Evolutionary conservation across 1,139 yeast species (phyloP).

Genomic region (Hemisphaericaspora lyxosophila): DNA sequence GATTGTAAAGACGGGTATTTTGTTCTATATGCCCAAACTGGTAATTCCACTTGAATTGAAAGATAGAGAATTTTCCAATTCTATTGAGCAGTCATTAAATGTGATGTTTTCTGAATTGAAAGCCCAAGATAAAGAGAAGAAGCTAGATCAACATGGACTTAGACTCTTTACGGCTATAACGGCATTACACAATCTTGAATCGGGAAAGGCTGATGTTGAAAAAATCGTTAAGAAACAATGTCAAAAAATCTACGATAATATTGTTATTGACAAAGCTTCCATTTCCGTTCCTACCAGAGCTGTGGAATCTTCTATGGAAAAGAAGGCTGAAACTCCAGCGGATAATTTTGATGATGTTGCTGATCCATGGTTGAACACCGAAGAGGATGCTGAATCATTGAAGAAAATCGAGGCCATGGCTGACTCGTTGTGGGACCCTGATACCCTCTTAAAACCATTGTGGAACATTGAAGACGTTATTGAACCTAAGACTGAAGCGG

Average conservation of each 20-base stretch:
- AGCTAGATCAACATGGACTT: not conserved
- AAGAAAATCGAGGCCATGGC: too few relatives aligned
- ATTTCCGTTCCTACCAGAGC: too few relatives aligned
- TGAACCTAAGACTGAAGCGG: too few relatives aligned
- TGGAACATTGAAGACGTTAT: too few relatives aligned
- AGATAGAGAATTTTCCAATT: not conserved
- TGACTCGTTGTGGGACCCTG: too few relatives aligned
- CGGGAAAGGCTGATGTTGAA: not conserved
- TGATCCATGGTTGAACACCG: too few relatives aligned
- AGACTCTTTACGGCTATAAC: not conserved
- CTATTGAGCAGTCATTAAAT: not conserved
- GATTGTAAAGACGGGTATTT: slow-evolving; percentile 32
- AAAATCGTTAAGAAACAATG: not conserved
- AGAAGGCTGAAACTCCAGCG: not conserved
- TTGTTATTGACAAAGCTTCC: not conserved
- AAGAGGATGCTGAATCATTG: too few relatives aligned
- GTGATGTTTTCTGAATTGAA: not conserved
- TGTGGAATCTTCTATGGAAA: not conserved
- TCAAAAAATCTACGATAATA: not conserved
- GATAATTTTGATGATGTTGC: too few relatives aligned
- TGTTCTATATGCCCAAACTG: slow-evolving; percentile 27
- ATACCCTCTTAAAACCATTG: too few relatives aligned
- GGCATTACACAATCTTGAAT: not conserved
- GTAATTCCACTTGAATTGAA: not conserved
- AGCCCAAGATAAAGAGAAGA: not conserved